Conservation (phyloP, 371 early-diverging fungal species). For the Batkoa obscura region DNA sequence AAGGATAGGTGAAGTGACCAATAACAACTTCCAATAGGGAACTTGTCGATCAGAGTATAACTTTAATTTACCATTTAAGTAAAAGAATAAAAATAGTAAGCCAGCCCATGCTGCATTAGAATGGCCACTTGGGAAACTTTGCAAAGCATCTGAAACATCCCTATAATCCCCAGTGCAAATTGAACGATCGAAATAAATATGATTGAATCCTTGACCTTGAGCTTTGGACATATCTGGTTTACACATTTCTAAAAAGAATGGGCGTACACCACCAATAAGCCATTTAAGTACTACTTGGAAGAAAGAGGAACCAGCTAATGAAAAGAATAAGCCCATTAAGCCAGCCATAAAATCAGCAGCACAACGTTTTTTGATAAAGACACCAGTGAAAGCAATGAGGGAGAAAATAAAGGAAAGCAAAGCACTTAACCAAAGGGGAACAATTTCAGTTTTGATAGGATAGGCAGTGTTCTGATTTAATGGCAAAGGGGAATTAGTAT, state of each 20-base stretch:
- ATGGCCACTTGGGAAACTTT: conserved; percentile 1
- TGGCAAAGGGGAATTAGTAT: not conserved
- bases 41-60: not conserved
- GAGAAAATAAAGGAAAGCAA: not conserved
- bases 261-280: conserved; percentile 2
- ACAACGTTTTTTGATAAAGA: not conserved
- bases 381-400: not conserved
- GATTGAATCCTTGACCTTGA: not conserved
- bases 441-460: conserved; percentile 4
- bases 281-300: conserved; percentile 4
- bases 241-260: not conserved
- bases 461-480: not conserved
- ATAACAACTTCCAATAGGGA: not conserved
- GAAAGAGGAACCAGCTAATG: not conserved
- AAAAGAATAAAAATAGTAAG: not conserved
- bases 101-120: conserved; percentile 1
- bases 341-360: not conserved
- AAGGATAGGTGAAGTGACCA: not conserved
- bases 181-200: not conserved
- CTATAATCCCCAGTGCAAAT: not conserved
- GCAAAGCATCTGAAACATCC: not conserved
- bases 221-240: not conserved
- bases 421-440: conserved; percentile 4
- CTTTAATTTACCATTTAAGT: conserved; percentile 5
- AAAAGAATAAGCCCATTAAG: conserved; percentile 1